Conservation (phyloP, 1,139 yeast species). For the Yamadazyma epiphylla region DNA sequence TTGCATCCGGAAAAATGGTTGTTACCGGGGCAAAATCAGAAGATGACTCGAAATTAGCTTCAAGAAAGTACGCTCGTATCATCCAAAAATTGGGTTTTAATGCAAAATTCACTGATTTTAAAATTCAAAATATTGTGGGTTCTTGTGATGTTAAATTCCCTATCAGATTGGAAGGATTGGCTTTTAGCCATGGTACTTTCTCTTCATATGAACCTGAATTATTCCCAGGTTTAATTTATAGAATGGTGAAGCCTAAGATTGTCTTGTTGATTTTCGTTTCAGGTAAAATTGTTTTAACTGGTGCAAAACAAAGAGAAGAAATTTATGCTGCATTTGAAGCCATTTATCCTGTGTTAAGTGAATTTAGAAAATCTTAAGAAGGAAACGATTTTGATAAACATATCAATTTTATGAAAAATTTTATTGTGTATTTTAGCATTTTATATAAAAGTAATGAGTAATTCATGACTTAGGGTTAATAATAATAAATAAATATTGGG, state of each 20-base stretch:
- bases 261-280: conserved; percentile 93
- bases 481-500: no score
- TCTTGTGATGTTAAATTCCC: conserved; percentile 98
- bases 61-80: conserved; percentile 95
- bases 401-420: not conserved
- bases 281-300: conserved; percentile 96
- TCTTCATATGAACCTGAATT: conserved; percentile 97
- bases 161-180: conserved; percentile 93
- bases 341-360: conserved; percentile 96
- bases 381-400: no score
- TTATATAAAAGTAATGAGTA: not conserved
- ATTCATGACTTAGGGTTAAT: no score
- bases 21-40: conserved; percentile 99
- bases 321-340: conserved; percentile 98
- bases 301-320: conserved; percentile 99
- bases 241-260: conserved; percentile 99
- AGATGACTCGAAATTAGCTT: conserved; percentile 95
- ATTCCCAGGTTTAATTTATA: conserved; percentile 96
- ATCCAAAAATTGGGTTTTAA: conserved; percentile 97
- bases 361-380: conserved; percentile 77
- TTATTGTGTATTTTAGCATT: conserved; percentile 1
- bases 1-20: conserved; percentile 99
- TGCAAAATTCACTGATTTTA: conserved; percentile 93
- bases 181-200: conserved; percentile 98
- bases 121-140: conserved; percentile 98